phyloP scores from a whole-genome alignment of 768 basidiomycete genomes.

The Tulasnella sp. region DNA sequence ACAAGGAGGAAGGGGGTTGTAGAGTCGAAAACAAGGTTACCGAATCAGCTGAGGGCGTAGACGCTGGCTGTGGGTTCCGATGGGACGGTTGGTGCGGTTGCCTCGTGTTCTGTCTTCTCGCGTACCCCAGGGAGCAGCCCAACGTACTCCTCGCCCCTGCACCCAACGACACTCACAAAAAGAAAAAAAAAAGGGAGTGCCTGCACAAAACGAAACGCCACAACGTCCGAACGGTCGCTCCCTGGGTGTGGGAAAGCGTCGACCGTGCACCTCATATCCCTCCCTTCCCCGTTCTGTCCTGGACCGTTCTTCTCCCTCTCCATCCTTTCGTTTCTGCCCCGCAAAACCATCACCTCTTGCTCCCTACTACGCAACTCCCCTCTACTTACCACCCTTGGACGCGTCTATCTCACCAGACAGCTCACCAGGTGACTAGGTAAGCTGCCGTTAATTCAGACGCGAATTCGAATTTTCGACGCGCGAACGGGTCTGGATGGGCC shows the following conservation, averaged over 20 bases:
- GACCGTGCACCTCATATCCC: not conserved
- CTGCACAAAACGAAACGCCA: not conserved
- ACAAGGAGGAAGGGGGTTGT: not conserved
- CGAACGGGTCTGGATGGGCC: not conserved
- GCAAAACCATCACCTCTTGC: not conserved
- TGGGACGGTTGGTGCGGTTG: not conserved
- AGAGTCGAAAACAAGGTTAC: not conserved
- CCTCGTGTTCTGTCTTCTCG: conserved; percentile 7
- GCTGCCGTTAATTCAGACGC: not conserved
- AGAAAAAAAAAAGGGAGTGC: not conserved
- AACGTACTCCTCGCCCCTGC: not conserved
- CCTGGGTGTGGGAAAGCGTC: not conserved
- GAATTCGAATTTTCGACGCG: conserved; percentile 1
- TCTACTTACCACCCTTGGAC: not conserved
- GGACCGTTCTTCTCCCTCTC: not conserved
- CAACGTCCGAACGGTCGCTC: not conserved
- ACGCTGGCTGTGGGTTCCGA: conserved; percentile 9
- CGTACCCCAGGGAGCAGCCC: conserved; percentile 5
- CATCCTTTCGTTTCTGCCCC: not conserved
- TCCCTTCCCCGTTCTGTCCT: not conserved
- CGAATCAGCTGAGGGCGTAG: conserved; percentile 11
- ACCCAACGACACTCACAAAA: not conserved
- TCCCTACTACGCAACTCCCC: not conserved
- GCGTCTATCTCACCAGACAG: not conserved
- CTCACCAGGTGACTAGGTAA: not conserved